Percentiles rank a stretch among this genome's conserved stretches.
Evolutionary conservation across 2,329 filamentous ascomycete genomes (phyloP).

Genomic region (Fusarium camptoceras): DNA sequence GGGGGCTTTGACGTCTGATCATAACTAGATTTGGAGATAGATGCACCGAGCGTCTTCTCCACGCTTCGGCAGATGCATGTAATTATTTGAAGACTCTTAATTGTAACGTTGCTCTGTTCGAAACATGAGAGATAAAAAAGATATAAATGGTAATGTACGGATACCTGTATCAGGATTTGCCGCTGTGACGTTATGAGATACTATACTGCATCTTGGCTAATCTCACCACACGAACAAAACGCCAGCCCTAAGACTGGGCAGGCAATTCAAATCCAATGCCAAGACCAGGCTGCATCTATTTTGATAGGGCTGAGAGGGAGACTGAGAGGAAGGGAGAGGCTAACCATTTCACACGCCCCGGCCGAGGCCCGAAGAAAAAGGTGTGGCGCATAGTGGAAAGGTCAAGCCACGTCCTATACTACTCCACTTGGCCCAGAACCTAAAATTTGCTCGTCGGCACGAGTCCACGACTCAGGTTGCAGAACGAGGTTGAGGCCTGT

Average conservation of each 20-base stretch:
- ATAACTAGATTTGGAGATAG: constrained; percentile 4
- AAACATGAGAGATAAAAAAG: neutral
- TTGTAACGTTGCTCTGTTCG: constrained; percentile 17
- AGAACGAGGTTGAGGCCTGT: constrained; percentile 4
- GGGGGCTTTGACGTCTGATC: constrained; percentile 32
- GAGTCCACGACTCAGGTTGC: constrained; percentile 28
- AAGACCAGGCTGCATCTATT: constrained; percentile 6
- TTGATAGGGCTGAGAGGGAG: constrained; percentile 28
- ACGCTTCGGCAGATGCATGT: constrained; percentile 28
- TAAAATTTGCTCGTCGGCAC: constrained; percentile 9
- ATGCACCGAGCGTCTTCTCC: constrained; percentile 35
- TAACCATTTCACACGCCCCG: neutral
- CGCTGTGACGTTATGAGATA: neutral
- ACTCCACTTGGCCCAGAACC: constrained; percentile 16
- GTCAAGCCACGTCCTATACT: constrained; percentile 10
- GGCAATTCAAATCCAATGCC: constrained; percentile 22
- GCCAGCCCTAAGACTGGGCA: constrained; percentile 16
- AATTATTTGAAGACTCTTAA: constrained; percentile 5
- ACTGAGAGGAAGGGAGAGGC: neutral
- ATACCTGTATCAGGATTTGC: neutral
- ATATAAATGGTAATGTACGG: neutral
- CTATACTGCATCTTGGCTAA: neutral
- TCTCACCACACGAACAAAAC: constrained; percentile 14
- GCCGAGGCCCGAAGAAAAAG: constrained; percentile 1
- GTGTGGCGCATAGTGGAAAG: constrained; percentile 8